Base-by-base conservation (phyloP, 805 yeast genomes). In the Metschnikowia noctiluminum region DNA sequence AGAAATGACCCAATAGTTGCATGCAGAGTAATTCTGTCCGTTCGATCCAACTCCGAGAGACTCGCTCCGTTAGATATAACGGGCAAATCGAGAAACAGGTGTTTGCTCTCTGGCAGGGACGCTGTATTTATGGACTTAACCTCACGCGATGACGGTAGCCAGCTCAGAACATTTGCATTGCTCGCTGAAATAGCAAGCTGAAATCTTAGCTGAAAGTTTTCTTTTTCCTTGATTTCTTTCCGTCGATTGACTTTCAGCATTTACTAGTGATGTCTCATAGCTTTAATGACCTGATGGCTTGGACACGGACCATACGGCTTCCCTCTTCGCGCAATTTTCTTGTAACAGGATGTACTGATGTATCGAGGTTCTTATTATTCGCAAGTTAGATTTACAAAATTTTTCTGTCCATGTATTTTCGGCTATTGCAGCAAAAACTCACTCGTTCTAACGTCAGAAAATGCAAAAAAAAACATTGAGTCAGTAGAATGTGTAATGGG, bases 131-230 rank as follows among this genome's bases (percentile, higher is more conserved):
- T 14, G 5, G 27, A 40, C 11, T 42, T 11, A 7, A 32, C 46
- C 21, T 40, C 43, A 3, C 28, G 35, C 13, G 44, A 34, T 3
- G 38, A 42, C 43, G 52, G 59, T 39, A 74, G 59, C 82, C 81
- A 77, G 21, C 71, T 66, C 32, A 63, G 42, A 1, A 73, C 72
- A 35, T 60, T 64, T 7, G 59, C 51, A 48, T 69, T 71, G 14
- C 68, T 69, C 30, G 65, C 64, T 3, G 69, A 53, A 6, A 79
- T 59, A 6, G 77, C 73, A 6, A 74, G 62, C 56, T 75, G 79
- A 53, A 79, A 72, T 46, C 65, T 65, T 13, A 78, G 69, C 50
- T 76, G 82, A 4, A 79, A 62, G 28, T 69, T 71, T 49, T 78
- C 76, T 53, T 78, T 78, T 38, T 65, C 60, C 52, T 74, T 70